Evolutionary conservation across 805 yeast species (phyloP), one percentile per base, ranked within the genome.

Genomic region (Kurtzmaniella cleridarum): DNA sequence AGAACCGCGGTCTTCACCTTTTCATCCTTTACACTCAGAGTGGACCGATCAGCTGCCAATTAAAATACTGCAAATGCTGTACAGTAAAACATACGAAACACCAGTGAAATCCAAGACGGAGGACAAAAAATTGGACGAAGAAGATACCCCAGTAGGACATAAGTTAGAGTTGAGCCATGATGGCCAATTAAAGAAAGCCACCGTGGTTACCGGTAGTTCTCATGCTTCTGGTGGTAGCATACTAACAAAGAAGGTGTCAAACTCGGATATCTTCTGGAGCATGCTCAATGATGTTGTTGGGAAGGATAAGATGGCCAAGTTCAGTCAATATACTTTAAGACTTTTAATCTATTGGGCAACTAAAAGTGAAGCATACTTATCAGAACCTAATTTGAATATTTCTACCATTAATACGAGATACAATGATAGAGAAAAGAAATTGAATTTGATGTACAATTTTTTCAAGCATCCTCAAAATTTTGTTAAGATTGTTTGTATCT

Each of bases 291-390:
- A 72, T 34, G 54, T 83, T 20, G 71, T 76, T 2, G 91, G 91
- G 36, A 84, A 83, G 54, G 93, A 84, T 51, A 81, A 81, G 51
- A 42, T 81, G 44, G 84, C 85, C 17, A 84, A 84, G 47, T 64
- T 79, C 8, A 63, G 78, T 18, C 82, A 79, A 50, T 81, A 81
- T 52, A 54, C 73, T 0, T 54, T 84, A 31, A 73, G 84, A 41
- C 53, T 83, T 14, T 50, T 81, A 30, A 60, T 72, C 16, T 54
- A 66, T 36, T 75, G 77, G 48, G 63, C 80, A 14, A 49, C 63
- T n/a, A 60, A 63, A 20, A 53, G 73, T 1, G 60, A 63, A 45
- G 40, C 44, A 11, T 58, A 53, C 39, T 48, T 66, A 34, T 57
- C 66, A 46, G 68, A 64, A 47, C 60, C 54, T 2, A 24, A 41